phyloP scores from a whole-genome alignment of 176 grass and related monocot genomes.

The Musa itinerans region DNA sequence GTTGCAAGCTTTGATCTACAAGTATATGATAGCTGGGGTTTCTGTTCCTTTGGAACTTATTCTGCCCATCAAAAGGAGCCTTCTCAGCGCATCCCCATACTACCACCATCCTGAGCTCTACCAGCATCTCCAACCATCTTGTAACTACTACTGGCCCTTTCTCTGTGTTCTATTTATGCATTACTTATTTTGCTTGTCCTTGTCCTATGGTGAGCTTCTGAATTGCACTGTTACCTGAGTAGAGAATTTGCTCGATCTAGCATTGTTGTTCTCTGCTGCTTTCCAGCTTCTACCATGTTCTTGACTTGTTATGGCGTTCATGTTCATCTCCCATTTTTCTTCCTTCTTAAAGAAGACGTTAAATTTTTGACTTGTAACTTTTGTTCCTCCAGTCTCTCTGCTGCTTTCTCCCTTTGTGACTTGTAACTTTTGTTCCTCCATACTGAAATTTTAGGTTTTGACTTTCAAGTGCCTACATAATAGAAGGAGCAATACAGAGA shows the following conservation, averaged over 20 bases:
- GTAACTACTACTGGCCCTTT: background rate
- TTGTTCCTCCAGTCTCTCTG: background rate
- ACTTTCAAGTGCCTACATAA: too few species aligned
- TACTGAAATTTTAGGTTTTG: background rate
- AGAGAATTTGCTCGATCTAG: background rate
- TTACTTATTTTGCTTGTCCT: background rate
- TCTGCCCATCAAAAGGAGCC: slow-evolving; percentile 17
- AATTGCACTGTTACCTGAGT: background rate
- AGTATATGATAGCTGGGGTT: slow-evolving; percentile 19
- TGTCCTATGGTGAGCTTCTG: background rate
- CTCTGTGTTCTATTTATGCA: background rate
- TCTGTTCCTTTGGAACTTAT: slow-evolving; percentile 19
- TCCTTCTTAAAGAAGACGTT: too few species aligned
- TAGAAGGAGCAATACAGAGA: background rate
- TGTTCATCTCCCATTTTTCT: too few species aligned
- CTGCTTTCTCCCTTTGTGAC: too few species aligned
- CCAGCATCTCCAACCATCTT: slow-evolving; percentile 12
- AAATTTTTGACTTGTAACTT: background rate
- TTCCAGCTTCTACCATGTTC: background rate
- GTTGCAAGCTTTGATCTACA: slow-evolving; percentile 25
- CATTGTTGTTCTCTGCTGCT: background rate
- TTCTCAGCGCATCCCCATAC: slow-evolving; percentile 4
- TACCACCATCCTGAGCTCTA: slow-evolving; percentile 3
- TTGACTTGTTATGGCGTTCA: too few species aligned
- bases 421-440: background rate